Base-by-base conservation (phyloP, 108 stramenopile genomes). In the Skeletonema tropicum region DNA sequence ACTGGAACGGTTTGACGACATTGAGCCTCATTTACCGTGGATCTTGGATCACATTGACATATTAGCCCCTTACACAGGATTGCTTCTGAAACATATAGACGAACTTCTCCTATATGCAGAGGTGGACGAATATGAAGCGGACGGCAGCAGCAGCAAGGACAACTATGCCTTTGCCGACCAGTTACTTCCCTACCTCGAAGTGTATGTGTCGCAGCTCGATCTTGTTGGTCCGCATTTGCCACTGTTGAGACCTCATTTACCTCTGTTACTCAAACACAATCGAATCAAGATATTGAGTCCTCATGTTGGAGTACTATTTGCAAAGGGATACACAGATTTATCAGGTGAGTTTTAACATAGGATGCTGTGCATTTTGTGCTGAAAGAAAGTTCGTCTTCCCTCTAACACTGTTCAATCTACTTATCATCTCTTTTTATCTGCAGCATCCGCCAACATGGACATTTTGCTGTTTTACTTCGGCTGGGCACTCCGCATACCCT, bases 1-100 rank as follows among this genome's bases (percentile, higher is more conserved):
- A 17, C 35, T 90, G 38, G 87, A 88, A 52, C 80, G 88, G 57
- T 86, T 88, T 58, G 86, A 89, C 68, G 88, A 88, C 38, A 90
- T 92, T 46, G 89, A 90, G 67, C 92, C 89, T 6, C 89, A 90
- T 74, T 57, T 92, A 29, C 87, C 86, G 23, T 92, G 89, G 89
- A 87, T 92, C 12, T 70, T 92, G 35, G 80, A 90, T 30, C 79
- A 92, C 68, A 79, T 92, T 32, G 89, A 92, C 66, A 75, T 66
- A 5, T 70, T 92, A 38, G 92, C 92, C n/a, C 92, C 92, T 2
- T 88, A 92, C 73, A 87, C 83, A 2, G 89, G 92, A 30, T 48
- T 86, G 14, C 66, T 92, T 26, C 74, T 92, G 21, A 80, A 86
- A 36, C 89, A 90, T 39, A 88, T 92, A 49, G 92, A 92, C 64